A percentile compares a stretch with the other conserved stretches of the same genome.
phyloP scores from a whole-genome alignment of 345 rosid species.

The Corchorus capsularis region DNA sequence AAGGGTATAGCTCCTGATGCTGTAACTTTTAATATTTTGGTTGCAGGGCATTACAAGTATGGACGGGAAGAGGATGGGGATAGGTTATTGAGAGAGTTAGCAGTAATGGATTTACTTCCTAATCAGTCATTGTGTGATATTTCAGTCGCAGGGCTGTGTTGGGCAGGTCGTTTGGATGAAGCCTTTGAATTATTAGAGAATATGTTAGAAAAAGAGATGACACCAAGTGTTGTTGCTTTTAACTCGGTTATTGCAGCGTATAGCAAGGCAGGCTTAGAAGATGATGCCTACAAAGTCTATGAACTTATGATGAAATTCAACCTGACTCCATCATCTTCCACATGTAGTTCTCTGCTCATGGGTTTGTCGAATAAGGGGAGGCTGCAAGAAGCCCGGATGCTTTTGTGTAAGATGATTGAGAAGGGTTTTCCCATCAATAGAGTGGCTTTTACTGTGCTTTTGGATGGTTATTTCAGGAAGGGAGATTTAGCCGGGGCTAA shows the following conservation, averaged over 20 bases:
- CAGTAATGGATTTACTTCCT: slow-evolving; percentile 33
- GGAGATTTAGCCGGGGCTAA: slow-evolving; percentile 57
- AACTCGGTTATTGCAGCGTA: slow-evolving; percentile 71
- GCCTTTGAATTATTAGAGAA: slow-evolving; percentile 48
- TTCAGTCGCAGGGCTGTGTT: slow-evolving; percentile 61
- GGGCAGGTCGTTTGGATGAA: slow-evolving; percentile 61
- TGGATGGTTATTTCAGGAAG: slow-evolving; percentile 62
- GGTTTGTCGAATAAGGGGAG: slow-evolving; percentile 59
- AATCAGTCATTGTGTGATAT: slow-evolving; percentile 47
- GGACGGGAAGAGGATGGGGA: slow-evolving; percentile 57
- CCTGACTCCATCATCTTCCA: slow-evolving; percentile 58
- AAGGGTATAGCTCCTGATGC: slow-evolving; percentile 61
- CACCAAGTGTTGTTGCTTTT: slow-evolving; percentile 54
- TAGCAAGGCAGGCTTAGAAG: slow-evolving; percentile 52
- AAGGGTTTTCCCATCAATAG: slow-evolving; percentile 51
- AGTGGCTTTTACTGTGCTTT: slow-evolving; percentile 59
- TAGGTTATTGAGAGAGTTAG: slow-evolving; percentile 50
- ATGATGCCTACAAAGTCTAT: slow-evolving; percentile 49
- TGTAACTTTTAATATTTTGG: slow-evolving; percentile 64
- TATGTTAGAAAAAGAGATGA: slow-evolving; percentile 61
- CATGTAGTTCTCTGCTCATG: slow-evolving; percentile 62
- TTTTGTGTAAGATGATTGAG: slow-evolving; percentile 51
- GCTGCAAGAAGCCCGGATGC: slow-evolving; percentile 52
- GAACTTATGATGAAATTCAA: slow-evolving; percentile 52
- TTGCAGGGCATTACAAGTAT: slow-evolving; percentile 60